phyloP scores from a whole-genome alignment of 2,329 filamentous ascomycete species.

The Arthrobotrys conoides region DNA sequence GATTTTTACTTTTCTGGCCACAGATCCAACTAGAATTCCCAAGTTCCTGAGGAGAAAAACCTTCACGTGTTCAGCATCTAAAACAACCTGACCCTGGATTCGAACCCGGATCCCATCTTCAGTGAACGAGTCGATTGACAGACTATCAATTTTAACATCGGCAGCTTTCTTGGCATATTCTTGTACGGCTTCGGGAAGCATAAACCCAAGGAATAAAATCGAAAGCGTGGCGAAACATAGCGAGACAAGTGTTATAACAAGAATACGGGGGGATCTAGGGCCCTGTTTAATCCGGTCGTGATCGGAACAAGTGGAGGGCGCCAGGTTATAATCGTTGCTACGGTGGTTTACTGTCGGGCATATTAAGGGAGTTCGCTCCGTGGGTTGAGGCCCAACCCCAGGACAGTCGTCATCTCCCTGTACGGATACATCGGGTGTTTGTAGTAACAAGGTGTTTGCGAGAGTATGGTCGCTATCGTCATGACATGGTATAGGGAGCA shows the following conservation, averaged over 20 bases:
- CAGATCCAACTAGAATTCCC: slow-evolving; percentile 83
- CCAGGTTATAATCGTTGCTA: neutral
- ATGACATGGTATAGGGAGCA: neutral
- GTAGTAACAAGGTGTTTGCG: slow-evolving; percentile 37
- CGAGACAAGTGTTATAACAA: slow-evolving; percentile 77
- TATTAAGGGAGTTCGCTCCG: slow-evolving; percentile 43
- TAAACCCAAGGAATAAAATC: slow-evolving; percentile 84
- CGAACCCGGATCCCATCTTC: slow-evolving; percentile 81
- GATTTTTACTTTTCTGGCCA: slow-evolving; percentile 82
- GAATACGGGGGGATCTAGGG: slow-evolving; percentile 19
- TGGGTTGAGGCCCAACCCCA: neutral
- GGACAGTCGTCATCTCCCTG: slow-evolving; percentile 12
- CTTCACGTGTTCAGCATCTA: slow-evolving; percentile 82
- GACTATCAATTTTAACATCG: slow-evolving; percentile 83
- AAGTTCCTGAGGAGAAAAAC: slow-evolving; percentile 80
- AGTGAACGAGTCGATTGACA: slow-evolving; percentile 90
- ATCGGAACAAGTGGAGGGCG: slow-evolving; percentile 16
- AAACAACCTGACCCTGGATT: slow-evolving; percentile 83
- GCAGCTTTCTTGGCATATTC: slow-evolving; percentile 88
- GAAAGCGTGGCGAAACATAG: slow-evolving; percentile 75
- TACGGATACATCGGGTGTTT: slow-evolving; percentile 12
- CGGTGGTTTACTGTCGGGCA: neutral
- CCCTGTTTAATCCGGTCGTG: slow-evolving; percentile 38
- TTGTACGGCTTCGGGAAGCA: slow-evolving; percentile 83
- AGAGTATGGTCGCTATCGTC: slow-evolving; percentile 56